phyloP scores from a whole-genome alignment of 139 green algal species.

The Picochlorum costavermella region DNA sequence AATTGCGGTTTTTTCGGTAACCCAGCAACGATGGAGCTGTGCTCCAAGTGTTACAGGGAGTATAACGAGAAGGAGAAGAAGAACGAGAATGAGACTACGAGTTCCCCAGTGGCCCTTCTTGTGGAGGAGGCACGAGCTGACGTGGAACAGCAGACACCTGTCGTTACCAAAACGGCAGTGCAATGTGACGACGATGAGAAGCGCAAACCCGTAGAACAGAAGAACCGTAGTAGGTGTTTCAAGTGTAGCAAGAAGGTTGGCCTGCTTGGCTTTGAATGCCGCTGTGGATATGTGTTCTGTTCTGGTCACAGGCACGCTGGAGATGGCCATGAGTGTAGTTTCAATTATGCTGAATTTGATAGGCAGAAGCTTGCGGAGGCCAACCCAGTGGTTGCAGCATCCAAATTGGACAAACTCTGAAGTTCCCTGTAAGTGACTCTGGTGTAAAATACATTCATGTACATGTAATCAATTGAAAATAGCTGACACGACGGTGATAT shows the following conservation, averaged over 20 bases:
- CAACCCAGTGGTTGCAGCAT: conserved; percentile 24
- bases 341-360: conserved; percentile 26
- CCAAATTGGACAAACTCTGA: conserved; percentile 33
- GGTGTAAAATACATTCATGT: not conserved
- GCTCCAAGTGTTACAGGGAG: conserved; percentile 25
- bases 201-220: conserved; percentile 8
- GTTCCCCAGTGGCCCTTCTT: not conserved
- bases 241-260: conserved; percentile 36
- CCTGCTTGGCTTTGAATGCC: conserved; percentile 37
- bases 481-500: conserved; percentile 62
- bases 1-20: conserved; percentile 31
- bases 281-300: conserved; percentile 36
- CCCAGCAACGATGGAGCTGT: conserved; percentile 16
- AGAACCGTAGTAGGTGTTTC: conserved; percentile 28
- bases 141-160: not conserved
- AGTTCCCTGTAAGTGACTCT: not conserved
- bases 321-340: conserved; percentile 25
- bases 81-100: not conserved
- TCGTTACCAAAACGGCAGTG: not conserved
- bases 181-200: not conserved
- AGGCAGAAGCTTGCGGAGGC: conserved; percentile 21
- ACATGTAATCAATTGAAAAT: conserved; percentile 4
- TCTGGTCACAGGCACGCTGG: conserved; percentile 28
- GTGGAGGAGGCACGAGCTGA: conserved; percentile 2
- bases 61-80: conserved; percentile 11